A percentile compares a stretch with the other conserved stretches of the same genome.
Evolutionary conservation across 352 stramenopile genomes (phyloP).

Genomic region (Discostella stelligera): DNA sequence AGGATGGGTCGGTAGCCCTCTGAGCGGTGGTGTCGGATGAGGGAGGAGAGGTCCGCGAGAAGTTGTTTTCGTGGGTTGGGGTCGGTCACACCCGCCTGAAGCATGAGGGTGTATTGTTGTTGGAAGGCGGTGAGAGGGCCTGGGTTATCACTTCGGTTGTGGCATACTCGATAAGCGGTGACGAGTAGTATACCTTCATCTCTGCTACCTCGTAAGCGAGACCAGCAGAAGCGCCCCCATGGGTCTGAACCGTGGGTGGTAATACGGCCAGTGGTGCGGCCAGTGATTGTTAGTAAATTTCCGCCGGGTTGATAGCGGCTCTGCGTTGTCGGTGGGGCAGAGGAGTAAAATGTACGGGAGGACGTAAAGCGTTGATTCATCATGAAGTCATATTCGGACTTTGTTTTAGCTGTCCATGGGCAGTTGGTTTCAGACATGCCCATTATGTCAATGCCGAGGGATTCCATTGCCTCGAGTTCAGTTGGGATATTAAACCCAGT

Average conservation of each 20-base stretch:
- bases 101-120: conserved; percentile 1
- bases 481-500: conserved; percentile 5
- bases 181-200: conserved; percentile 25
- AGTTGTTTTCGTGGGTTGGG: neutral
- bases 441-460: conserved; percentile 11
- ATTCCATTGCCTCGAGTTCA: conserved; percentile 18
- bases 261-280: neutral
- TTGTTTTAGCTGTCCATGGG: conserved; percentile 11
- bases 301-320: conserved; percentile 4
- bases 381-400: neutral
- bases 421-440: conserved; percentile 30
- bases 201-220: conserved; percentile 1
- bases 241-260: neutral
- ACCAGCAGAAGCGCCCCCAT: conserved; percentile 23
- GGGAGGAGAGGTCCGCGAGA: neutral
- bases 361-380: conserved; percentile 8
- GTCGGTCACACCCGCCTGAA: neutral
- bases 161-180: conserved; percentile 33
- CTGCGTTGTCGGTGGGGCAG: neutral
- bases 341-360: neutral
- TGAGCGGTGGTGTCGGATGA: neutral
- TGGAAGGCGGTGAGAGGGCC: conserved; percentile 21
- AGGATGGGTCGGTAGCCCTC: conserved; percentile 13
- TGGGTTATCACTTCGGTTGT: neutral
- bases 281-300: conserved; percentile 1